phyloP scores from a whole-genome alignment of 306 rosid species.

The Macrotyloma uniflorum region DNA sequence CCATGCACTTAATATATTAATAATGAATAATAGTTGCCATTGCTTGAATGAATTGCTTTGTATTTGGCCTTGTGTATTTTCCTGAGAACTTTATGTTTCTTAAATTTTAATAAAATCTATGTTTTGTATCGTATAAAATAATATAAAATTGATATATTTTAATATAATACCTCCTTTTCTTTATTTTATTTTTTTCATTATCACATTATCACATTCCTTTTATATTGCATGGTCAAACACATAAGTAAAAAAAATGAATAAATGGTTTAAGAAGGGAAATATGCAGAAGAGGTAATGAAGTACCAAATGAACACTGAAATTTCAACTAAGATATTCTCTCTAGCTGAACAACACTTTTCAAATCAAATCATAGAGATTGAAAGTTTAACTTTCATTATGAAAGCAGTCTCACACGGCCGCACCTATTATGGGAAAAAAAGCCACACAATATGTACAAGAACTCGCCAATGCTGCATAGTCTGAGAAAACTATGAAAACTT shows the following conservation, averaged over 20 bases:
- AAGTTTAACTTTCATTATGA: neutral
- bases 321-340: neutral
- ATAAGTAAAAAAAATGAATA: too few relatives aligned
- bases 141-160: too few relatives aligned
- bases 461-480: conserved; percentile 18
- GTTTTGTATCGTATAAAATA: too few relatives aligned
- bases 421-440: conserved; percentile 18
- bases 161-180: too few relatives aligned
- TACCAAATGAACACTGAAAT: neutral
- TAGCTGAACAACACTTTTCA: conserved; percentile 8
- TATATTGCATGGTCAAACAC: neutral
- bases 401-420: neutral
- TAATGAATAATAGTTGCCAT: too few relatives aligned
- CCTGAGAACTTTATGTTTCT: too few relatives aligned
- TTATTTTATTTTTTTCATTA: too few relatives aligned
- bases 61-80: too few relatives aligned
- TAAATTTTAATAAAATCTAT: too few relatives aligned
- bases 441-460: conserved; percentile 46
- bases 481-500: conserved; percentile 20
- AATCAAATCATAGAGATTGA: neutral
- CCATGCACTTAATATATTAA: too few relatives aligned
- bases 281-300: neutral
- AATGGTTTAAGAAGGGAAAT: neutral
- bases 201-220: too few relatives aligned
- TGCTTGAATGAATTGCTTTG: too few relatives aligned